phyloP scores from a whole-genome alignment of 2,329 filamentous ascomycete genomes.

The Harringtonia lauricola region DNA sequence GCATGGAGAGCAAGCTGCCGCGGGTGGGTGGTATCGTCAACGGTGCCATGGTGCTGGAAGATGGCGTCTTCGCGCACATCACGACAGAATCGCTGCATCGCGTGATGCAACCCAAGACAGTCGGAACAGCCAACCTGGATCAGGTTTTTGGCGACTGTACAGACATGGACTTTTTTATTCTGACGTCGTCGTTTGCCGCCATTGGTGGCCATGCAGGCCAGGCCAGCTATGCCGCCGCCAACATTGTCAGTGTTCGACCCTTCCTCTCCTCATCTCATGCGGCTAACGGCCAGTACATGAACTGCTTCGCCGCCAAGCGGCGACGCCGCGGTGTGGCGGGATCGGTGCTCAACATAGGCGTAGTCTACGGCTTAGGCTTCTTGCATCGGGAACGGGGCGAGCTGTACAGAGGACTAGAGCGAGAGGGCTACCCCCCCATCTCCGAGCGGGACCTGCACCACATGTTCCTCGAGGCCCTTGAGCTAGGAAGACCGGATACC shows the following conservation, averaged over 20 bases:
- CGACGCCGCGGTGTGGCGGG: conserved; percentile 23
- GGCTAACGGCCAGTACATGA: conserved; percentile 24
- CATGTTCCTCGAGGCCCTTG: conserved; percentile 39
- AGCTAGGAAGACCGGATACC: conserved; percentile 22
- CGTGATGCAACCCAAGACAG: conserved; percentile 28
- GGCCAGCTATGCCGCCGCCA: conserved; percentile 32
- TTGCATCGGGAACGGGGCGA: conserved; percentile 27
- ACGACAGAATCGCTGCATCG: conserved; percentile 23
- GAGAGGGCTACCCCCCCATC: conserved; percentile 33
- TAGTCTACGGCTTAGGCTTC: conserved; percentile 33
- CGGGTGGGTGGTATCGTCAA: conserved; percentile 28
- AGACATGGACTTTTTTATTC: conserved; percentile 32
- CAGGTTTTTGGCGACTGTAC: conserved; percentile 17
- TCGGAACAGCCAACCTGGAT: conserved; percentile 28
- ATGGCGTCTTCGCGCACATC: conserved; percentile 30
- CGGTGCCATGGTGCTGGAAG: conserved; percentile 34
- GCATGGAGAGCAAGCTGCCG: conserved; percentile 14
- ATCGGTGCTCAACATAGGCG: conserved; percentile 32
- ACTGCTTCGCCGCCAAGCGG: conserved; percentile 26
- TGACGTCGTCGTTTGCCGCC: conserved; percentile 34
- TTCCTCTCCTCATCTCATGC: not conserved
- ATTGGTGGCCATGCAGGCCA: conserved; percentile 31
- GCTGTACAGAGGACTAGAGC: conserved; percentile 28
- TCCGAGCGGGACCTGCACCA: conserved; percentile 40
- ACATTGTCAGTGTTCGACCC: conserved; percentile 19